Conservation (phyloP, 176 grass and related monocot genomes). For the Thalia dealbata region DNA sequence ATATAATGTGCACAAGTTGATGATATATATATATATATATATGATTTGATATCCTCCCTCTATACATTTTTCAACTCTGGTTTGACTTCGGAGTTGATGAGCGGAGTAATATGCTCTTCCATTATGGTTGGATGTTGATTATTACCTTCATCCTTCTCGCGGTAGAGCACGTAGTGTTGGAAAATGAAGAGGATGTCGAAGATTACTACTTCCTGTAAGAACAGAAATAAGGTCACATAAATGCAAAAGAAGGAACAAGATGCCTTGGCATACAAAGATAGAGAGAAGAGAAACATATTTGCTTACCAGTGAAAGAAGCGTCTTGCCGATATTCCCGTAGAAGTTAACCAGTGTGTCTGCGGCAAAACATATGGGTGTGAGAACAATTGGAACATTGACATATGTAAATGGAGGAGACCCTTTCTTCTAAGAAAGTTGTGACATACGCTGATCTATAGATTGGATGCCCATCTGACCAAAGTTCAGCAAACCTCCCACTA, state of each 20-base stretch:
- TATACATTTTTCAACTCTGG: conserved; percentile 64
- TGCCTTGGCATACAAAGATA: conserved; percentile 8
- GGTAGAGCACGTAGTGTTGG: conserved; percentile 87
- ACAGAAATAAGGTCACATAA: neutral
- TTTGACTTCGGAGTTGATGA: conserved; percentile 56
- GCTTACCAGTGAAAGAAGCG: conserved; percentile 83
- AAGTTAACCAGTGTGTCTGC: conserved; percentile 84
- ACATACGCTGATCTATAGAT: conserved; percentile 84
- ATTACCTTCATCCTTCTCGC: conserved; percentile 39
- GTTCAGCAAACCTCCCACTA: conserved; percentile 66
- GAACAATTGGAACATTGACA: conserved; percentile 4
- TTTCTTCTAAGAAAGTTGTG: conserved; percentile 1
- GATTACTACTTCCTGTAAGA: conserved; percentile 62
- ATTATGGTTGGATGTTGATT: conserved; percentile 33
- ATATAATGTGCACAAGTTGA: too few species aligned
- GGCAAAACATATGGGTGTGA: conserved; percentile 20
- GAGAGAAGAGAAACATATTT: neutral
- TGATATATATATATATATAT: too few species aligned
- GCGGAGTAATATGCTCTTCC: conserved; percentile 52
- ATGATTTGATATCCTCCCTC: too few species aligned
- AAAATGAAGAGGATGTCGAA: conserved; percentile 89
- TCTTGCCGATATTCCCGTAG: conserved; percentile 95
- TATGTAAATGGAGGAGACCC: neutral
- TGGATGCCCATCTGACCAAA: conserved; percentile 92
- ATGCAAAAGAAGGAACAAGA: neutral